phyloP scores from a whole-genome alignment of 371 early-diverging fungal species.

The Haplosporangium sp. region DNA sequence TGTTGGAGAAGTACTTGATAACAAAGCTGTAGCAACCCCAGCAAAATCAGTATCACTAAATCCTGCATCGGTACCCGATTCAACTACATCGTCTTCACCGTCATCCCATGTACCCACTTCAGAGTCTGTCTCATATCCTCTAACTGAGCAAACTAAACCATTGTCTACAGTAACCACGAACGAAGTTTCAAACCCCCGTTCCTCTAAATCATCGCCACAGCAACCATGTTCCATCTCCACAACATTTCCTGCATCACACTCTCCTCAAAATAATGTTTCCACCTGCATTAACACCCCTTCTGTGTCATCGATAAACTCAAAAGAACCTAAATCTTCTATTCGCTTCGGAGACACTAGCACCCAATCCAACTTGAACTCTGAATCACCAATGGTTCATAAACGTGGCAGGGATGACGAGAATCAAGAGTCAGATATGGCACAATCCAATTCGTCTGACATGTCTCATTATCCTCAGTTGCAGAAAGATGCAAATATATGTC shows the following conservation, averaged over 20 bases:
- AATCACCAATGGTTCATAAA: slow-evolving; percentile 41
- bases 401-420: slow-evolving; percentile 34
- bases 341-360: neutral
- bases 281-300: neutral
- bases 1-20: neutral
- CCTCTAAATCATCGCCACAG: slow-evolving; percentile 8
- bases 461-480: neutral
- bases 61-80: neutral
- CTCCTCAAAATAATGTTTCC: slow-evolving; percentile 1
- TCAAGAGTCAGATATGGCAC: neutral
- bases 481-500: neutral
- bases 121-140: neutral
- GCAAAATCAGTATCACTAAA: neutral
- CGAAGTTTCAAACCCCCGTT: neutral
- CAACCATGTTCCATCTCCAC: neutral
- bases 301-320: slow-evolving; percentile 3
- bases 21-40: neutral
- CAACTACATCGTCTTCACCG: neutral
- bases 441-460: neutral
- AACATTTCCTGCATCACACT: neutral
- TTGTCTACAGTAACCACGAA: neutral
- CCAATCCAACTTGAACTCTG: slow-evolving; percentile 24
- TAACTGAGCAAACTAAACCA: neutral
- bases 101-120: neutral
- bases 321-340: slow-evolving; percentile 1